Evolutionary conservation across 148 eudicot species (phyloP), one percentile per base, ranked within the genome.

Genomic region (Cornus kousa): DNA sequence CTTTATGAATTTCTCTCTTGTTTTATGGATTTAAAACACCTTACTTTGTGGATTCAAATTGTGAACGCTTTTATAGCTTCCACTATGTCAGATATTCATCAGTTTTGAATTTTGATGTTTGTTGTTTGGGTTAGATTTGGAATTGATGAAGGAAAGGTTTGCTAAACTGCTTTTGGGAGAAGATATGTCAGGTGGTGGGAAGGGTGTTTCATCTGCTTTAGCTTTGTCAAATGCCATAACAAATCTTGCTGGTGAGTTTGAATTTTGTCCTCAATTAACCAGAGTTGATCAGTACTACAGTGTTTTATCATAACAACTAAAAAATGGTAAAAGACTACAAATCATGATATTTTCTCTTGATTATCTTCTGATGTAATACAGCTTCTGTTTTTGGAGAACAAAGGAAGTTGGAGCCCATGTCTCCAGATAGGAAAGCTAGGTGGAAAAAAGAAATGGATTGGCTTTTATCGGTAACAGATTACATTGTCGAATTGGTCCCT

Each of bases 311-410:
- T 24, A 7, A 62, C 0, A 62, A 17, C 9, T 62, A 8, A 0
- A 9, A 43, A 43, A 43, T 43, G 48, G 6, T 62, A 5, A 7
- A 62, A 62, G 7, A 62, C 20, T 62, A 0, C 2, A 65, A 43
- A 43, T 60, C 66, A n/a, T 43, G 12, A 55, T 46, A 0, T 11
- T 50, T 13, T 22, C 11, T 68, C 28, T 71, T 23, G 19, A 43
- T 43, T 74, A 67, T 74, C n/a, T 28, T 28, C n/a, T 13, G 20
- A 24, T 75, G 13, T 75, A 24, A 33, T 78, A 78, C 91, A 94
- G 98, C 98, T 80, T 88, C 97, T 75, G 92, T 90, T 40, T 94
- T 94, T 68, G 98, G 94, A 78, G 95, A 91, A 72, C 87, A 89
- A 74, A 80, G 77, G 76, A 91, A 81, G 80, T 68, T 94, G 70